phyloP scores from a whole-genome alignment of 2,329 filamentous ascomycete genomes.

The Fusarium beomiforme region DNA sequence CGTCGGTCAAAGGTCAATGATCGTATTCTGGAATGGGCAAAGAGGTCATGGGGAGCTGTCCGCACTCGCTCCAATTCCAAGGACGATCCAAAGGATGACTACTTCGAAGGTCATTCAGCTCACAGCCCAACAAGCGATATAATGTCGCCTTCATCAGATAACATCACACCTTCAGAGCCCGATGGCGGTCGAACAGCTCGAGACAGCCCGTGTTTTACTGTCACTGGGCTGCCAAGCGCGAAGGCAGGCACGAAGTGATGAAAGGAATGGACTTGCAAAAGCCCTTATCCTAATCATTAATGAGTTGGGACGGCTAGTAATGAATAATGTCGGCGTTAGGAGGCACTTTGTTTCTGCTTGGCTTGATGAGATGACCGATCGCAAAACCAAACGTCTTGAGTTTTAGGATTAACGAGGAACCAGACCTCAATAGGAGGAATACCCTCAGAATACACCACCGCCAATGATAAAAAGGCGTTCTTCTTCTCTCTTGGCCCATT shows the following conservation, averaged over 20 bases:
- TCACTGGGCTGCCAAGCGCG: constrained; percentile 22
- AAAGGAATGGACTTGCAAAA: neutral
- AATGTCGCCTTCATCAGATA: constrained; percentile 27
- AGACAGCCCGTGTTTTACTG: constrained; percentile 20
- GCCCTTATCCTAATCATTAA: constrained; percentile 14
- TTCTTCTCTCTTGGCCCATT: constrained; percentile 92
- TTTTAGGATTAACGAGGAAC: constrained; percentile 32
- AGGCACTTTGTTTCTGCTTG: constrained; percentile 26
- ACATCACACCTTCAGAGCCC: constrained; percentile 26
- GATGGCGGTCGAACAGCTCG: constrained; percentile 13
- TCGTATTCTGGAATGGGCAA: constrained; percentile 48
- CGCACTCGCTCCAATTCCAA: constrained; percentile 40
- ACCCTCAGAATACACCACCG: constrained; percentile 79
- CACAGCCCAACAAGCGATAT: constrained; percentile 32
- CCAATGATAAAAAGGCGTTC: constrained; percentile 96
- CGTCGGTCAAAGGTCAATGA: constrained; percentile 47
- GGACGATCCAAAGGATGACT: constrained; percentile 36
- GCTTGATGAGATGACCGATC: constrained; percentile 29
- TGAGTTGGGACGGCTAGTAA: constrained; percentile 29
- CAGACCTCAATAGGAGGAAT: constrained; percentile 31
- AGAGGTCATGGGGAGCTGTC: constrained; percentile 44
- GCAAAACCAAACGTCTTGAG: constrained; percentile 24
- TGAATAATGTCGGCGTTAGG: constrained; percentile 41
- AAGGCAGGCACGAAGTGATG: constrained; percentile 23
- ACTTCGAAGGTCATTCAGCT: constrained; percentile 25